phyloP scores from a whole-genome alignment of 352 stramenopile genomes.

The Globisporangium polare region DNA sequence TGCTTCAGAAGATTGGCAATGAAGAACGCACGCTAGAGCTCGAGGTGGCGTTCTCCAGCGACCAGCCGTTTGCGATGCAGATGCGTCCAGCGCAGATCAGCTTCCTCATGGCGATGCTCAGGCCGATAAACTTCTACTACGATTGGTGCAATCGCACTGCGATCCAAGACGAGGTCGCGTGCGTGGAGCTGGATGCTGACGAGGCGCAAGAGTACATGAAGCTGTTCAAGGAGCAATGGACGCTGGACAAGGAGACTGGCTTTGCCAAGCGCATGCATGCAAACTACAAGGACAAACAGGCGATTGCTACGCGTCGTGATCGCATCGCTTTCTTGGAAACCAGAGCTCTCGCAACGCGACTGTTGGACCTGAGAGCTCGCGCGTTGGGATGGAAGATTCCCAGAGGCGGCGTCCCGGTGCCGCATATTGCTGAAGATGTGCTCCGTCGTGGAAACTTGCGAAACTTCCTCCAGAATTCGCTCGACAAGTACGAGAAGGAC shows the following conservation, averaged over 20 bases:
- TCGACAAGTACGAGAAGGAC: conserved; percentile 60
- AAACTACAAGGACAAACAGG: conserved; percentile 39
- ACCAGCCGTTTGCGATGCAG: conserved; percentile 36
- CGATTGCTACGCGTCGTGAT: conserved; percentile 29
- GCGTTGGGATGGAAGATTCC: conserved; percentile 68
- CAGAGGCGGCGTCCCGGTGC: conserved; percentile 43
- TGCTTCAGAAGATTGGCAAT: conserved; percentile 44
- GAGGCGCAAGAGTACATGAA: conserved; percentile 57
- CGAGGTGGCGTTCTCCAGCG: conserved; percentile 38
- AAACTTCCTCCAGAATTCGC: conserved; percentile 56
- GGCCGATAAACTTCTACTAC: conserved; percentile 56
- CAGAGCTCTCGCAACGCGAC: conserved; percentile 47
- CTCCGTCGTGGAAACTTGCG: conserved; percentile 49
- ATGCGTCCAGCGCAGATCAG: conserved; percentile 62
- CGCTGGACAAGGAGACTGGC: conserved; percentile 44
- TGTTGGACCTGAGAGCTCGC: conserved; percentile 59
- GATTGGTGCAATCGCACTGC: conserved; percentile 62
- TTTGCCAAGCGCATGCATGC: conserved; percentile 36
- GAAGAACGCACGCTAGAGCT: conserved; percentile 45
- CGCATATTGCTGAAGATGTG: conserved; percentile 35
- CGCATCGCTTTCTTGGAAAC: conserved; percentile 52
- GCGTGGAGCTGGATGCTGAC: conserved; percentile 40
- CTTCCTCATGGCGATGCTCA: conserved; percentile 52
- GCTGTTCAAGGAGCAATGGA: conserved; percentile 55
- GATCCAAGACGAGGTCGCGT: conserved; percentile 59